phyloP scores from a whole-genome alignment of 129 eudicot genomes.

The Pulicaria dysenterica region DNA sequence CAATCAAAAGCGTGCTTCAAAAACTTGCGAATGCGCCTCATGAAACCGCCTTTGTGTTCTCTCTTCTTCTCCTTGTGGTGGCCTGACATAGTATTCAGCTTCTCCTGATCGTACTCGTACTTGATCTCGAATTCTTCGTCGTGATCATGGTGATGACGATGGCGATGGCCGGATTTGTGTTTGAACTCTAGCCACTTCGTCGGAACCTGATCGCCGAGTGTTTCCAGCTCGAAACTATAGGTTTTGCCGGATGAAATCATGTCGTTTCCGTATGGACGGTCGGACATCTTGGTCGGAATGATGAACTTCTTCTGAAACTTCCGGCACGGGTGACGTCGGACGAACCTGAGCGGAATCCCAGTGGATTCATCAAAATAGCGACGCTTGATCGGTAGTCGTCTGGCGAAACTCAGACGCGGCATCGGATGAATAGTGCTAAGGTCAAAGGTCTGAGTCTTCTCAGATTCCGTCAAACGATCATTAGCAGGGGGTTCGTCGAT shows the following conservation, averaged over 20 bases:
- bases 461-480: conserved; percentile 12
- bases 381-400: conserved; percentile 28
- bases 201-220: conserved; percentile 28
- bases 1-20: conserved; percentile 42
- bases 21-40: conserved; percentile 40
- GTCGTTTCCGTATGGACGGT: conserved; percentile 17
- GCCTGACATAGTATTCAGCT: background rate
- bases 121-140: conserved; percentile 16
- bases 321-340: conserved; percentile 35
- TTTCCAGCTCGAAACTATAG: conserved; percentile 9
- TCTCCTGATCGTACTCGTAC: conserved; percentile 21
- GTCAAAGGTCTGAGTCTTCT: conserved; percentile 4
- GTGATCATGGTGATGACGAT: conserved; percentile 18
- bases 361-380: conserved; percentile 18
- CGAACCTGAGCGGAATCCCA: conserved; percentile 33
- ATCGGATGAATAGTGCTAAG: conserved; percentile 12
- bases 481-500: background rate
- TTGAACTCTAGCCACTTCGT: conserved; percentile 34
- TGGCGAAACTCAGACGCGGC: conserved; percentile 7
- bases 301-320: conserved; percentile 20
- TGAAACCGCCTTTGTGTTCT: conserved; percentile 37
- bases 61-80: conserved; percentile 29
- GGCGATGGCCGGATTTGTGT: conserved; percentile 32
- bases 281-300: conserved; percentile 5
- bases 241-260: conserved; percentile 19